Percentiles rank a stretch among this genome's conserved stretches.
Conservation (phyloP, 345 rosid genomes). For the Cardiospermum halicacabum region DNA sequence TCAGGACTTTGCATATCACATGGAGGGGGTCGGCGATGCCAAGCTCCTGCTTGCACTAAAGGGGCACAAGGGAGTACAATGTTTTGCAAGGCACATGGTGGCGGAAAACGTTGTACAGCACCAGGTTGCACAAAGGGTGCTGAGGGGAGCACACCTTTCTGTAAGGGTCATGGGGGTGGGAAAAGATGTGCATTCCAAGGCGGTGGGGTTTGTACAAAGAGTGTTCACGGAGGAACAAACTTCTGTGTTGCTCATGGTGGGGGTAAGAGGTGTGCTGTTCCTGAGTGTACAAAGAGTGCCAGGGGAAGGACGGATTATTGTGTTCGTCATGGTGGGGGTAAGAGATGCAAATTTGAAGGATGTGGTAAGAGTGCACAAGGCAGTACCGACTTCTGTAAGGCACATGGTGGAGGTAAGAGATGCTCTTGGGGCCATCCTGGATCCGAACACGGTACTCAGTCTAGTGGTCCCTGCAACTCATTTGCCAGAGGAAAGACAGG, state of each 20-base stretch:
- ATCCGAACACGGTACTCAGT: conserved; percentile 52
- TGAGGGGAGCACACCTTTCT: conserved; percentile 94
- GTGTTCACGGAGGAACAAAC: conserved; percentile 98
- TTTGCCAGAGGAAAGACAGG: conserved; percentile 89
- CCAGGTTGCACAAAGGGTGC: conserved; percentile 89
- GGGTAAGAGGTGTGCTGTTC: conserved; percentile 86
- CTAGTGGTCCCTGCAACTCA: conserved; percentile 68
- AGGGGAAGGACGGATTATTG: conserved; percentile 93
- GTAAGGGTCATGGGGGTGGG: conserved; percentile 99
- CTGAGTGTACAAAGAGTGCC: conserved; percentile 93
- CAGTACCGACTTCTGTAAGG: conserved; percentile 93
- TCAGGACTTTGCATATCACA: conserved; percentile 96
- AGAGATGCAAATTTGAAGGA: conserved; percentile 79
- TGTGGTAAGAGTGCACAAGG: conserved; percentile 99
- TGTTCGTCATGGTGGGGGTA: conserved; percentile 99
- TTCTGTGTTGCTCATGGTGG: conserved; percentile 99
- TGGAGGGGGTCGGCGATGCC: conserved; percentile 96
- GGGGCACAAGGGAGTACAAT: conserved; percentile 99
- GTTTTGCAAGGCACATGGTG: conserved; percentile 99
- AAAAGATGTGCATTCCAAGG: conserved; percentile 89
- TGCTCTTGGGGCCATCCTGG: conserved; percentile 94
- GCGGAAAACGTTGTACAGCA: conserved; percentile 87
- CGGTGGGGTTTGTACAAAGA: conserved; percentile 75
- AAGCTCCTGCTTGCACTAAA: conserved; percentile 69
- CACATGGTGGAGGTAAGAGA: conserved; percentile 96